Base-by-base conservation (phyloP, 1,139 yeast genomes). In the Saccharomyces hybrid region DNA sequence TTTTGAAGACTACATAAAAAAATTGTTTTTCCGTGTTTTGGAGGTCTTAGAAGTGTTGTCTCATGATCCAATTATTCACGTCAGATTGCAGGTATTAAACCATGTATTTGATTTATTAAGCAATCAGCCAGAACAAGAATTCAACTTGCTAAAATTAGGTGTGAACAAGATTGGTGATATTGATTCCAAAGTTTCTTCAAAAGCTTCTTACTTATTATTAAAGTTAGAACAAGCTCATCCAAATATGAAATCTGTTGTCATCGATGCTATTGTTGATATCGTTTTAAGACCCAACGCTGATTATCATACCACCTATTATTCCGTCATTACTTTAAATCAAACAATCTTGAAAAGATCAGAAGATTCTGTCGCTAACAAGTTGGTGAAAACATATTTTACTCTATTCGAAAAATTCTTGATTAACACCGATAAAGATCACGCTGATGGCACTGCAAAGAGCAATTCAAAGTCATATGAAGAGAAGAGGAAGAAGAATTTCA, bases 101-200 rank as follows among this genome's bases (percentile, higher is more conserved):
- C 93, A 88, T 66, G 79, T 91, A 47, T 87, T 91, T 62, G 96
- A 88, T 58, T 76, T 93, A 49, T 75, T 93, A 57, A 84, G 82
- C 61, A 78, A 86, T n/a, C 93, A 91, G 69, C 98, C 99, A 2
- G 99, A 93, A 73, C 99, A 95, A 74, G 99, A 93, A 72, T 95
- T 86, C 51, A 93, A 95, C 69, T 76, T 95, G 61, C 77, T 93
- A 63, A 80, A 93, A 63, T 77, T 95, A 56, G 97, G 96, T 52
- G 95, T 90, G 50, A 93, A 95, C 71, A 93, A 93, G 70, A 77
- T 93, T 51, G 99, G 99, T 73, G 99, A 93, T 68, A 78, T 80
- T 51, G 97, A 93, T 62, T 86, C 88, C 61, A 90, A 89, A 69
- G 97, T 93, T 9, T 82, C 96, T 0, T 86, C 98, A 1, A 87